A percentile compares a stretch with the other conserved stretches of the same genome.
Evolutionary conservation across 371 early-diverging fungal genomes (phyloP).

Genomic region (Mortierella polycephala): DNA sequence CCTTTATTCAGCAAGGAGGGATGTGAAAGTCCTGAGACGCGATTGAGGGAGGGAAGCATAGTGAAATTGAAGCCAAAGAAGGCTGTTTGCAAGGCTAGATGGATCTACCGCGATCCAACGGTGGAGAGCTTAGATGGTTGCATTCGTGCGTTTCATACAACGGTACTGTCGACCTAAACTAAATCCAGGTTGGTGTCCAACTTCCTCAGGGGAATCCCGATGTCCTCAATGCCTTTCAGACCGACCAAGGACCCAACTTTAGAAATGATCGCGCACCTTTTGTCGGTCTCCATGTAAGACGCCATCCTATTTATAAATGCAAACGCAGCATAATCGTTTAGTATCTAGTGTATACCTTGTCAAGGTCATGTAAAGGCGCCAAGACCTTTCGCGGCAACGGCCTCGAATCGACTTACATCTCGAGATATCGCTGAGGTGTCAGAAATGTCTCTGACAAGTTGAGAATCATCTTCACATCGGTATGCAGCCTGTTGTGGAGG

Average conservation of each 20-base stretch:
- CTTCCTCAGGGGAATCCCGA: conserved; percentile 12
- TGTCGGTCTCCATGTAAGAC: conserved; percentile 32
- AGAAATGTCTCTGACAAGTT: conserved; percentile 9
- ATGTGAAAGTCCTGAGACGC: too few relatives aligned
- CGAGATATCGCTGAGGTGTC: conserved; percentile 20
- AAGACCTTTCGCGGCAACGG: neutral
- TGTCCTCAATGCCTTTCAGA: conserved; percentile 12
- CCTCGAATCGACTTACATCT: conserved; percentile 15
- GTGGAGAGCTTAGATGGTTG: too few relatives aligned
- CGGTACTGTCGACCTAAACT: too few relatives aligned
- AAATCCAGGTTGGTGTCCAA: too few relatives aligned
- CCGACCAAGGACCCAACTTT: conserved; percentile 5
- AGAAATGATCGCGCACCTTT: conserved; percentile 25
- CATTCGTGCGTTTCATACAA: too few relatives aligned
- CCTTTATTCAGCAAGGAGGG: too few relatives aligned
- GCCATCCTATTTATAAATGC: conserved; percentile 18
- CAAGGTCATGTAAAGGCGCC: neutral
- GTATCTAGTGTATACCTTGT: too few relatives aligned
- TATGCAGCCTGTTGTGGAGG: conserved; percentile 9
- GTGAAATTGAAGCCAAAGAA: too few relatives aligned
- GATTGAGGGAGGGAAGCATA: too few relatives aligned
- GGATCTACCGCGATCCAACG: too few relatives aligned
- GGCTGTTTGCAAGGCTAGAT: too few relatives aligned
- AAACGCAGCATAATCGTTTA: neutral
- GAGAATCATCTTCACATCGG: conserved; percentile 22